Evolutionary conservation across 306 rosid species (phyloP), one percentile per base, ranked within the genome.

Genomic region (Pyrus pyrifolia): DNA sequence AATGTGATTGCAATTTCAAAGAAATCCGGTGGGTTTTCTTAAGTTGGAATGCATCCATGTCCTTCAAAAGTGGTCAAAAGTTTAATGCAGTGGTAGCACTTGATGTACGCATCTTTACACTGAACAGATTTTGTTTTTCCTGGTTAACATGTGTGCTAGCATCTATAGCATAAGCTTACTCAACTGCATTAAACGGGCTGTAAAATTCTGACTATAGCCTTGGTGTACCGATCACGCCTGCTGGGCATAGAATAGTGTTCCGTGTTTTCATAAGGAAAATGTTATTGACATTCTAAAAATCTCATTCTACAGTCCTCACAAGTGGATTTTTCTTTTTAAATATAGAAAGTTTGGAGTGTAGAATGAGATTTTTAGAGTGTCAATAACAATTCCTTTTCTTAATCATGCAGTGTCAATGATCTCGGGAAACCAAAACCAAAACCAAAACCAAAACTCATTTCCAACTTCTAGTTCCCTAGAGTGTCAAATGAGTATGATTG

Each of bases 1-100:
- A 93, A 93, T 73, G 93, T 93, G 78, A 93, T 90, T 68, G 93
- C 96, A 60, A 18, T 93, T 60, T 87, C 90, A 7, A 93, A 90
- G 89, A 93, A 87, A 81, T 51, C 75, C 0, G 70, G 78, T 65
- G 71, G 42, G 52, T 71, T 61, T 64, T 40, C 29, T 75, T 12
- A 68, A 67, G 55, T 71, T 51, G 33, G 64, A 78, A 51, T 23
- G 30, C 67, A 42, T 58, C 18, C 7, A 15, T n/a, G 42, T 49
- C 77, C 53, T 57, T 18, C 21, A 15, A 21, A 31, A 23, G 46
- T 23, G 44, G 81, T 74, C 27, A 40, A 68, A 77, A 75, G 40
- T 33, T n/a, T 42, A 42, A 9, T 75, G 71, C 38, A 76, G 25
- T 63, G 15, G 61, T 35, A 31, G 63, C 22, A 31, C 73, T 51